A percentile compares a stretch with the other conserved stretches of the same genome.
These are phyloP conservation scores for Aspergillus asperescens DNA, from an alignment of 495 filamentous ascomycete species.

Conservation along the genomic window DNA sequence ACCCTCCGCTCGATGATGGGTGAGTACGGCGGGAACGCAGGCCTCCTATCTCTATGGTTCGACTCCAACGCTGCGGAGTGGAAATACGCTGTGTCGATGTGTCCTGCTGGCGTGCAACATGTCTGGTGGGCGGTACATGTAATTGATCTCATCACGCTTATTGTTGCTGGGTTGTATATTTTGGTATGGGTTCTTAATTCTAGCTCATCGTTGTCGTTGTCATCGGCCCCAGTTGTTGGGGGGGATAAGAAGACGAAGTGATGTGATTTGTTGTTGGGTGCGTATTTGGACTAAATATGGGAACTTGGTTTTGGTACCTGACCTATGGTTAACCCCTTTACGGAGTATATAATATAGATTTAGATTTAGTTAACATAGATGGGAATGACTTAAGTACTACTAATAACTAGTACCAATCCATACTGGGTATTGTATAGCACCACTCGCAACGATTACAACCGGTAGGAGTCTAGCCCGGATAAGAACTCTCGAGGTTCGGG, in stretches of 20 bases:
- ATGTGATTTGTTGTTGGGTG: too few species aligned
- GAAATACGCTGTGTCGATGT: constrained; percentile 73
- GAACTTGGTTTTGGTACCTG: too few species aligned
- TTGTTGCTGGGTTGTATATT: constrained; percentile 17
- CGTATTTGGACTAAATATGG: too few species aligned
- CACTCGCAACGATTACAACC: too few species aligned
- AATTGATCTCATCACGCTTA: constrained; percentile 53
- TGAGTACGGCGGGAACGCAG: constrained; percentile 81
- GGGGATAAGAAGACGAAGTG: constrained; percentile 1
- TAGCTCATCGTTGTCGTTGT: neutral
- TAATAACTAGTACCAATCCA: too few species aligned
- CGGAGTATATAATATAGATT: too few species aligned
- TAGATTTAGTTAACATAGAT: too few species aligned
- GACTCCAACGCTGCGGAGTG: constrained; percentile 61
- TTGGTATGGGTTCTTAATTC: neutral
- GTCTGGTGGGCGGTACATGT: constrained; percentile 90
- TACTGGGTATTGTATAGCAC: too few species aligned
- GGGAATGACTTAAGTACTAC: too few species aligned
- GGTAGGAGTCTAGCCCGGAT: too few species aligned
- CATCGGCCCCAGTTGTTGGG: neutral
- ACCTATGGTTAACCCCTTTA: too few species aligned
- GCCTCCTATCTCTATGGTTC: constrained; percentile 84
- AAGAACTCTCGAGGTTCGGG: too few species aligned
- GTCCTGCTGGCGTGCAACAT: constrained; percentile 77
- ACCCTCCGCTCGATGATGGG: constrained; percentile 99